These are phyloP conservation scores for Nadsonia fulvescens DNA, from an alignment of 805 yeast species.

Conservation along the genomic window DNA sequence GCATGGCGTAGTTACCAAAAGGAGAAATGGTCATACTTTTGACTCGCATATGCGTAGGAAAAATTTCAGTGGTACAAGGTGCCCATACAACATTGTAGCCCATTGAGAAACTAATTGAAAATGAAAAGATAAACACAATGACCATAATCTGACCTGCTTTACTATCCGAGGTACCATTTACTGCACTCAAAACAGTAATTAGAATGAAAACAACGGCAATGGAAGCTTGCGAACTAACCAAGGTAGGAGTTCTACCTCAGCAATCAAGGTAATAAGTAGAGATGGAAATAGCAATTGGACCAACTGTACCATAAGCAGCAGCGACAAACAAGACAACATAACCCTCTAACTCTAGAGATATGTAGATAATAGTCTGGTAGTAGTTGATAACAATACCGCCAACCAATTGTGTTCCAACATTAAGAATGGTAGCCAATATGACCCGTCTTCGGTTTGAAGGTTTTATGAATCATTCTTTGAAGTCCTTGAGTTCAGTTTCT, in stretches of 20 bases:
- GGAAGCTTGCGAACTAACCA: conserved; percentile 48
- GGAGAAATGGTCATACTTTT: conserved; percentile 5
- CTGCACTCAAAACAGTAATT: conserved; percentile 3
- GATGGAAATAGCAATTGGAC: conserved; percentile 43
- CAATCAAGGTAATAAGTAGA: conserved; percentile 23
- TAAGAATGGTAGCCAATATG: conserved; percentile 2
- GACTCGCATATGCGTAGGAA: conserved; percentile 5
- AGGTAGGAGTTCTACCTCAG: conserved; percentile 56
- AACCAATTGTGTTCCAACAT: conserved; percentile 4
- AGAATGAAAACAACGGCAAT: conserved; percentile 13
- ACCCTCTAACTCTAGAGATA: conserved; percentile 2
- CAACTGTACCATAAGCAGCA: conserved; percentile 23
- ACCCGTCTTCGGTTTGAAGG: conserved; percentile 1
- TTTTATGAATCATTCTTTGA: conserved; percentile 3
- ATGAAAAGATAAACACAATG: conserved; percentile 4
- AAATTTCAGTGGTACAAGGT: conserved; percentile 5
- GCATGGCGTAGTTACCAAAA: conserved; percentile 6
- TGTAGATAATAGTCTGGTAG: too few species aligned
- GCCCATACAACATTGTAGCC: conserved; percentile 5
- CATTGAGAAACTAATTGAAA: conserved; percentile 5
- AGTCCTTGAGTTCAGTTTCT: conserved; percentile 5
- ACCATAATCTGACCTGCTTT: conserved; percentile 3
- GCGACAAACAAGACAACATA: conserved; percentile 11
- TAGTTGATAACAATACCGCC: too few species aligned
- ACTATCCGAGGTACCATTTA: conserved; percentile 4